Evolutionary conservation across 2,329 filamentous ascomycete species (phyloP).

Genomic region (Huntiella moniliformis): DNA sequence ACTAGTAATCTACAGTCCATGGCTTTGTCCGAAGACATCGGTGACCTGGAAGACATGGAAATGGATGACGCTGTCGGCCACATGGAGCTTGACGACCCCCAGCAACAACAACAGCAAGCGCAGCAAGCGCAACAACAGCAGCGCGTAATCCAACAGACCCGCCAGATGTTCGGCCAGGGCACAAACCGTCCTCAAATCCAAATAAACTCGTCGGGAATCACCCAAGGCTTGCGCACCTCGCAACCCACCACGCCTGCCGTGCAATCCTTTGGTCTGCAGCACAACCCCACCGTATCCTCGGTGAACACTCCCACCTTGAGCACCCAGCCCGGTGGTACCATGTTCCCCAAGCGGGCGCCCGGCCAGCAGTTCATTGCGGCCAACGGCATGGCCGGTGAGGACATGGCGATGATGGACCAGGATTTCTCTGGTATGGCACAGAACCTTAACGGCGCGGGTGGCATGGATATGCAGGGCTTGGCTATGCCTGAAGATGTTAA

Average conservation of each 20-base stretch:
- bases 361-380: slow-evolving; percentile 9
- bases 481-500: slow-evolving; percentile 25
- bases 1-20: slow-evolving; percentile 22
- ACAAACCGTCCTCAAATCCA: slow-evolving; percentile 53
- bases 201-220: slow-evolving; percentile 56
- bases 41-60: slow-evolving; percentile 85
- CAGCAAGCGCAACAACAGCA: slow-evolving; percentile 14
- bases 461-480: slow-evolving; percentile 12
- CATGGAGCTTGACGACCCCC: slow-evolving; percentile 44
- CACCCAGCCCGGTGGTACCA: slow-evolving; percentile 53
- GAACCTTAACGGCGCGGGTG: slow-evolving; percentile 31
- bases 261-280: slow-evolving; percentile 59
- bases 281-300: slow-evolving; percentile 91
- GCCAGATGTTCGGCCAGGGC: slow-evolving; percentile 48
- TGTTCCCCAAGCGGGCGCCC: slow-evolving; percentile 31
- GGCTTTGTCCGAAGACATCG: slow-evolving; percentile 42
- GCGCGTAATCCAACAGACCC: slow-evolving; percentile 43
- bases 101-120: slow-evolving; percentile 18
- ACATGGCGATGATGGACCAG: slow-evolving; percentile 38
- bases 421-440: slow-evolving; percentile 41
- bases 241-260: slow-evolving; percentile 72
- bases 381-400: slow-evolving; percentile 30
- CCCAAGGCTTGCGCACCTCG: slow-evolving; percentile 65
- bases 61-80: slow-evolving; percentile 67
- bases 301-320: slow-evolving; percentile 88